phyloP scores from a whole-genome alignment of 75 land plant genomes.

The Larix kaempferi region DNA sequence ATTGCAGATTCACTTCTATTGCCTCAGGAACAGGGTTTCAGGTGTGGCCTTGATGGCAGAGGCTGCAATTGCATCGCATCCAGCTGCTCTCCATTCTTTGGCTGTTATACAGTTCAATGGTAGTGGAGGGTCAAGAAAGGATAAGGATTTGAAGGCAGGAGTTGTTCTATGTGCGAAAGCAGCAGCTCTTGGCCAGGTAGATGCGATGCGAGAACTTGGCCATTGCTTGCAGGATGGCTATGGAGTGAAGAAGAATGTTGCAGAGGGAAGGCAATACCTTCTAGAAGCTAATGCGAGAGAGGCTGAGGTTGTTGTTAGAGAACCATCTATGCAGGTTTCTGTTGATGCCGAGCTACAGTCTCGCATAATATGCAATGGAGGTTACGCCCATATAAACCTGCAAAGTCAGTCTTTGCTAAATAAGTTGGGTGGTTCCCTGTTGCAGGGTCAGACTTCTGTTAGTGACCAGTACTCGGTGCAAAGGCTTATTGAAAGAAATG shows the following conservation, averaged over 20 bases:
- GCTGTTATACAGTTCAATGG: constrained; percentile 38
- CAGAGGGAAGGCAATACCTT: constrained; percentile 22
- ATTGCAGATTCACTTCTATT: constrained; percentile 22
- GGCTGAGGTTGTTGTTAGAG: constrained; percentile 24
- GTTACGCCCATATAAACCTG: background rate
- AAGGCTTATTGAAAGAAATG: no score
- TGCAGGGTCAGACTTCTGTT: background rate
- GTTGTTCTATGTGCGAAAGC: constrained; percentile 35
- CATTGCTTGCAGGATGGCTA: constrained; percentile 39
- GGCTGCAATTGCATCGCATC: constrained; percentile 31
- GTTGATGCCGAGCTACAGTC: constrained; percentile 14
- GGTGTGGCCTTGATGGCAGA: constrained; percentile 26
- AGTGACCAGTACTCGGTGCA: background rate
- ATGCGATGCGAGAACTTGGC: constrained; percentile 38
- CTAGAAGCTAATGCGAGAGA: constrained; percentile 34
- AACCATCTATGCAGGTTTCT: constrained; percentile 12
- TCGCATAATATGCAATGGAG: background rate
- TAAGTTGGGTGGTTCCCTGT: no score
- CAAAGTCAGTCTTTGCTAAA: no score
- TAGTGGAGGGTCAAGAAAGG: constrained; percentile 31
- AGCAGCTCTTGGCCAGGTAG: constrained; percentile 30
- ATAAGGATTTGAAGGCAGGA: constrained; percentile 28
- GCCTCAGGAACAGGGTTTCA: constrained; percentile 3
- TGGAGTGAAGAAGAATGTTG: constrained; percentile 18
- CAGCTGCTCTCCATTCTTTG: constrained; percentile 30